phyloP scores from a whole-genome alignment of 176 grass and related monocot species.

The sorghum (Sorghum bicolor) region Sorghum_bicolor_NCBIv3 NC_012870.2:75982001-75982500 shows the following conservation, averaged over 20 bases:
- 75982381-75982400: slow-evolving; percentile 13
- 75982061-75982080: background rate
- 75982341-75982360: slow-evolving; percentile 23
- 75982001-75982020: background rate
- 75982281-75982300: background rate
- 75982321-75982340: background rate
- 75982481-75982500: too few relatives aligned
- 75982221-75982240: background rate
- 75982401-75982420: background rate
- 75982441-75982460: background rate
- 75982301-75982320: background rate
- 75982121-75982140: background rate
- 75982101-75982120: background rate
- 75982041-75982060: background rate
- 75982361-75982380: slow-evolving; percentile 19
- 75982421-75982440: background rate
- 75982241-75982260: background rate
- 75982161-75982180: background rate
- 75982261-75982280: background rate
- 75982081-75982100: background rate
- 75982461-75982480: background rate
- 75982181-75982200: background rate
- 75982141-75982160: slow-evolving; percentile 6
- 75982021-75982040: slow-evolving; percentile 6
- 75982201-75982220: too few relatives aligned